Base-by-base conservation (phyloP, 352 stramenopile genomes). In the Thraustotheca clavata region DNA sequence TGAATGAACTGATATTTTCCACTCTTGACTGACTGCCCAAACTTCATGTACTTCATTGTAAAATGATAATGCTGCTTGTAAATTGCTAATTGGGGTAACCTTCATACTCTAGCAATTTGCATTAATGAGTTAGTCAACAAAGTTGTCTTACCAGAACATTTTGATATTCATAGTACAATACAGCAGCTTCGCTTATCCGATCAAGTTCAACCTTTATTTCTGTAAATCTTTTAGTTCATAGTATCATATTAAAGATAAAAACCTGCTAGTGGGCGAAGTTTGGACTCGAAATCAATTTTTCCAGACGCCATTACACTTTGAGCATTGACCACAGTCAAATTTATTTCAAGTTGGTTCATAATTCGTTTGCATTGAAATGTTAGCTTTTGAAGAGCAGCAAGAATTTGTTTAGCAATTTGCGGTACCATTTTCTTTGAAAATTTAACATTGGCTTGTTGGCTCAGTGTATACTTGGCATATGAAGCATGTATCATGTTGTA, bases 131-230 rank as follows among this genome's bases (percentile, higher is more conserved):
- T 9, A 11, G 26, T 57, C 8, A 7, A 5, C 8, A 50, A 22
- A 50, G 43, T 49, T 38, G 26, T 9, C 35, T n/a, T 22, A 65
- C 57, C 9, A 88, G 77, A 71, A 88, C 84, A 41, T 71, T 71
- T 43, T 90, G 79, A 46, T 88, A 90, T 16, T 84, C 76, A 63
- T 86, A 73, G 35, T 88, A 90, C n/a, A 86, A 49, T 29, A 60
- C 68, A 3, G 74, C 75, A 4, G 81, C 71, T 29, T 83, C 76
- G 50, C 77, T 70, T 32, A 88, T 88, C 7, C 61, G 50, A 32
- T 67, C 32, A 11, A 88, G 66, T 24, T 90, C 79, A 4, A 68
- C 60, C 3, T 69, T 61, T 27, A 81, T 73, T 9, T 88, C 79
- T 67, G 86, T 67, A 55, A 86, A 85, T 12, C 55, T 68, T 4